These are phyloP conservation scores for Cajanus cajan DNA, from an alignment of 306 rosid species.

Conservation along the genomic window DNA sequence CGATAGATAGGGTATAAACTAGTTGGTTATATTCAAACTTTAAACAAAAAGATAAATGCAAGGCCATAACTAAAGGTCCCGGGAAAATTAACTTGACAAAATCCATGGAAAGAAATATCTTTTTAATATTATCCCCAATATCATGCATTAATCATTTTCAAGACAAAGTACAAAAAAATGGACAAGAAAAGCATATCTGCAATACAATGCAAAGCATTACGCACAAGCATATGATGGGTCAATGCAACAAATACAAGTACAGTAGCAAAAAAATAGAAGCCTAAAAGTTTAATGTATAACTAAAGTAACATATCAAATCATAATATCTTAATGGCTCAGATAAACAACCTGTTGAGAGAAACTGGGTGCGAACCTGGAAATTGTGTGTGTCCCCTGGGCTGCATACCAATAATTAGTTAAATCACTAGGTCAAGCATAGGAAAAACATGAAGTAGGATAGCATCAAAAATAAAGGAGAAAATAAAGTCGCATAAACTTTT, in stretches of 20 bases:
- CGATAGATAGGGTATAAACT: background rate
- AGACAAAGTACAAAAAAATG: background rate
- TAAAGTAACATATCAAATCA: constrained; percentile 1
- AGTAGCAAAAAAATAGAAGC: constrained; percentile 20
- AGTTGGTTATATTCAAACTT: background rate
- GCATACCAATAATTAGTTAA: constrained; percentile 43
- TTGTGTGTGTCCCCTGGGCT: constrained; percentile 80
- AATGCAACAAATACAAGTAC: background rate
- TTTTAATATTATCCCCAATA: background rate
- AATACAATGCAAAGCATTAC: constrained; percentile 8
- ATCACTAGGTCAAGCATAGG: constrained; percentile 19
- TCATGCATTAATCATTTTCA: background rate
- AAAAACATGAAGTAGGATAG: constrained; percentile 18
- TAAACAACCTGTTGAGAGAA: constrained; percentile 87
- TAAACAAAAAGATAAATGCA: constrained; percentile 12
- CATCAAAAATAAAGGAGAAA: background rate
- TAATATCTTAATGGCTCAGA: constrained; percentile 24
- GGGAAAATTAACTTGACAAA: background rate
- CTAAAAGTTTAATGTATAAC: background rate
- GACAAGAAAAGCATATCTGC: background rate
- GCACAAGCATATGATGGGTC: constrained; percentile 15
- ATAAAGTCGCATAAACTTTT: background rate
- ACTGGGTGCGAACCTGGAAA: constrained; percentile 99
- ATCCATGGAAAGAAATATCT: background rate
- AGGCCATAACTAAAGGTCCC: background rate